phyloP scores from a whole-genome alignment of 78 protist species.

The Dictyostelium capitatum region DNA sequence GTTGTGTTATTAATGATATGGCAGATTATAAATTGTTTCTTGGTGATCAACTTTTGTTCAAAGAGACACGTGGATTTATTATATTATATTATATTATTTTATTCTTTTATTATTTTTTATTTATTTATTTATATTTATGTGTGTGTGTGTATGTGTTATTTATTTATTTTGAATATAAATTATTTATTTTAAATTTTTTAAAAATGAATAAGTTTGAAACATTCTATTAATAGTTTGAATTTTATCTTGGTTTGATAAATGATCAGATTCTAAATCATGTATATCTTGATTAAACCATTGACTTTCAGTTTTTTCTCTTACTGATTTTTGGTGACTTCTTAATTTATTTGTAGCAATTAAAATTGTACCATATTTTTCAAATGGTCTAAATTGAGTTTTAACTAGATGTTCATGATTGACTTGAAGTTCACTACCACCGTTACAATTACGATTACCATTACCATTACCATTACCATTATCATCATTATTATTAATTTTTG shows the following conservation, averaged over 20 bases:
- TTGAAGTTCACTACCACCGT: not conserved
- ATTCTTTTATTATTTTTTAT: too few species aligned
- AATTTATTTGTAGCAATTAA: constrained; percentile 23
- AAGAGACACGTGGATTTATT: too few species aligned
- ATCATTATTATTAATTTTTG: not conserved
- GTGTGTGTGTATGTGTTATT: too few species aligned
- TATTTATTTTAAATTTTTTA: constrained; percentile 21
- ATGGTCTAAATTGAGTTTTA: constrained; percentile 47
- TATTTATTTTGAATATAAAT: not conserved
- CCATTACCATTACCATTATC: not conserved
- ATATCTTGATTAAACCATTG: constrained; percentile 66
- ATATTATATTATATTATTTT: too few species aligned
- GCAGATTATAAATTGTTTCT: constrained; percentile 91
- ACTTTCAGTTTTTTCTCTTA: constrained; percentile 4
- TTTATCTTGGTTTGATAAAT: constrained; percentile 28
- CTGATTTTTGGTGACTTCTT: constrained; percentile 15
- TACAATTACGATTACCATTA: not conserved
- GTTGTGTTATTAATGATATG: constrained; percentile 95
- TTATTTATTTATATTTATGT: too few species aligned
- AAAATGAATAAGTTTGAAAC: constrained; percentile 68
- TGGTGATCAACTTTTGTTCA: constrained; percentile 69
- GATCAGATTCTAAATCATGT: constrained; percentile 66
- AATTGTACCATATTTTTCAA: constrained; percentile 52
- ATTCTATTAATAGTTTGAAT: constrained; percentile 59
- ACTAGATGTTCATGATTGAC: not conserved